A percentile compares a stretch with the other conserved stretches of the same genome.
These are phyloP conservation scores for Coprinopsis cinerea DNA, from an alignment of 768 basidiomycete species.

Conservation along the genomic window DNA sequence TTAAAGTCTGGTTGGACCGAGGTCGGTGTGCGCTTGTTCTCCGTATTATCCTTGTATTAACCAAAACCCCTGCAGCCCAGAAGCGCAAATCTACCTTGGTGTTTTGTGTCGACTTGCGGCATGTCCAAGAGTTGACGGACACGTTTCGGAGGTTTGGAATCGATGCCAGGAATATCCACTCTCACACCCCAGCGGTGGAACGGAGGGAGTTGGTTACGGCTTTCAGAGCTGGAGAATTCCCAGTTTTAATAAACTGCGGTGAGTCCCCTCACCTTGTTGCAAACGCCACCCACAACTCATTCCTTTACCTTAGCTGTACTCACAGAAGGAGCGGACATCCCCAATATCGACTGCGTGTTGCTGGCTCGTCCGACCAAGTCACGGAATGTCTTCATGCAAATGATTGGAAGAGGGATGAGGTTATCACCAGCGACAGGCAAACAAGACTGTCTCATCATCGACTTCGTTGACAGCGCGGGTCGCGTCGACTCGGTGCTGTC, in stretches of 20 bases:
- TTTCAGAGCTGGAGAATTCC: slow-evolving; percentile 71
- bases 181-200: slow-evolving; percentile 57
- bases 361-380: slow-evolving; percentile 87
- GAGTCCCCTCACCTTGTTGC: slow-evolving; percentile 11
- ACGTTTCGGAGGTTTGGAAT: slow-evolving; percentile 69
- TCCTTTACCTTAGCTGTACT: slow-evolving; percentile 54
- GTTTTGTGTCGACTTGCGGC: slow-evolving; percentile 84
- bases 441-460: slow-evolving; percentile 79
- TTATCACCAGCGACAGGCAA: slow-evolving; percentile 79
- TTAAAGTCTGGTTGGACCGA: slow-evolving; percentile 83
- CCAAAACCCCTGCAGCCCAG: slow-evolving; percentile 26
- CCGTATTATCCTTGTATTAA: background rate
- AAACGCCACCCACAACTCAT: background rate
- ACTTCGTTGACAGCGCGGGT: slow-evolving; percentile 76
- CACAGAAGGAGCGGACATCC: slow-evolving; percentile 93
- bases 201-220: slow-evolving; percentile 56
- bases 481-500: slow-evolving; percentile 70
- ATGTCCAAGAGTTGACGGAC: slow-evolving; percentile 70
- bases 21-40: too few species aligned
- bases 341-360: slow-evolving; percentile 88
- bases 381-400: slow-evolving; percentile 85
- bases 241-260: slow-evolving; percentile 91
- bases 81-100: slow-evolving; percentile 80
- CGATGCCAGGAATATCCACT: slow-evolving; percentile 79
- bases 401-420: slow-evolving; percentile 94